A percentile compares a stretch with the other conserved stretches of the same genome.
Evolutionary conservation across 2,329 filamentous ascomycete genomes (phyloP).

Genomic region (Aspergillus sp.): DNA sequence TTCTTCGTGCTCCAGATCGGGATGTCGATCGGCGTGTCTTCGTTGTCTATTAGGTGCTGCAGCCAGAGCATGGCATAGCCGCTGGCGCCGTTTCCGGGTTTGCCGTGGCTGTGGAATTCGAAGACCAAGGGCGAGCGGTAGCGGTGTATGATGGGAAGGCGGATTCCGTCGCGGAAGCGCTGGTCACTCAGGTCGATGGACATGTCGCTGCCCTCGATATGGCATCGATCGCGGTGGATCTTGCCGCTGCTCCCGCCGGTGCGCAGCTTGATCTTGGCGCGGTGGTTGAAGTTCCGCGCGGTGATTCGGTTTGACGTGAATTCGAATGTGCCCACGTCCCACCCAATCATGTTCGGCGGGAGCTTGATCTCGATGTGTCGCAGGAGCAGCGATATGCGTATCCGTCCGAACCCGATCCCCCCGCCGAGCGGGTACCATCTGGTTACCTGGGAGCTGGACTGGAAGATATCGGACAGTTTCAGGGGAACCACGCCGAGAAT

Average conservation of each 20-base stretch:
- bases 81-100: slow-evolving; percentile 59
- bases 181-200: slow-evolving; percentile 49
- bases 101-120: slow-evolving; percentile 64
- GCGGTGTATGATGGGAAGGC: slow-evolving; percentile 79
- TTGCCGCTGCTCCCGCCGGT: slow-evolving; percentile 76
- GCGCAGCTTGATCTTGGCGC: slow-evolving; percentile 62
- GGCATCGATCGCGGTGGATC: slow-evolving; percentile 56
- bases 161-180: slow-evolving; percentile 47
- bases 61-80: slow-evolving; percentile 80
- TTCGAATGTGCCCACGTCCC: slow-evolving; percentile 92
- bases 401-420: slow-evolving; percentile 81
- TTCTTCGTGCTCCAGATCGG: slow-evolving; percentile 82
- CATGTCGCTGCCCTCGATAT: slow-evolving; percentile 49
- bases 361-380: slow-evolving; percentile 77
- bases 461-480: slow-evolving; percentile 77
- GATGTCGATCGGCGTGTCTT: slow-evolving; percentile 68
- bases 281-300: slow-evolving; percentile 52
- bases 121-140: slow-evolving; percentile 86
- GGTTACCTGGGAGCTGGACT: slow-evolving; percentile 76
- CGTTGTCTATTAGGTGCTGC: slow-evolving; percentile 70
- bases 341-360: slow-evolving; percentile 77
- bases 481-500: slow-evolving; percentile 87
- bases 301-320: slow-evolving; percentile 65
- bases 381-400: slow-evolving; percentile 83
- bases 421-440: slow-evolving; percentile 96